Evolutionary conservation across 2,329 filamentous ascomycete genomes (phyloP).

Genomic region (Aspergillus sp.): DNA sequence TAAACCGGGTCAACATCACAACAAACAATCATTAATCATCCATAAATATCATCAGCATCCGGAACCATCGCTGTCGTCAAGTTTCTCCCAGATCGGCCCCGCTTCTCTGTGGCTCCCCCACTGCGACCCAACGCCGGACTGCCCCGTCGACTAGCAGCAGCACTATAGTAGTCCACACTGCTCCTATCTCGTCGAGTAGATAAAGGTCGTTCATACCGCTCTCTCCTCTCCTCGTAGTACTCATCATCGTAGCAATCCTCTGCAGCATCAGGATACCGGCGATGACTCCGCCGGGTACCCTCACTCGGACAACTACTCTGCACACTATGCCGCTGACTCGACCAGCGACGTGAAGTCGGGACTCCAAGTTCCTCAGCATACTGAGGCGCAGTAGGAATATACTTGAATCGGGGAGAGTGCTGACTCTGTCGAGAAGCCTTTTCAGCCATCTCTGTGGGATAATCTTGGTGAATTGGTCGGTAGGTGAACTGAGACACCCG

Average conservation of each 20-base stretch:
- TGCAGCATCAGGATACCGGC: neutral
- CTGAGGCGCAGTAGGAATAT: conserved; percentile 33
- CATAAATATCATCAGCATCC: conserved; percentile 40
- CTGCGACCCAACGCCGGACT: conserved; percentile 12
- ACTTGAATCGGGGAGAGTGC: conserved; percentile 30
- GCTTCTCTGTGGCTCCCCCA: neutral
- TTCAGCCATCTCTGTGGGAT: conserved; percentile 32
- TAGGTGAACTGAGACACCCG: conserved; percentile 34
- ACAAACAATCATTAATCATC: conserved; percentile 24
- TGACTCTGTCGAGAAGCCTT: conserved; percentile 12
- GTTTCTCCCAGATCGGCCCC: conserved; percentile 25
- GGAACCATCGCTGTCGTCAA: conserved; percentile 42
- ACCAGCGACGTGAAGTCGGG: neutral
- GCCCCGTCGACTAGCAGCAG: neutral
- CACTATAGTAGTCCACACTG: conserved; percentile 6
- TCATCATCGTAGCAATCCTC: neutral
- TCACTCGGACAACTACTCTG: neutral
- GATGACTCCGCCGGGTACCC: neutral
- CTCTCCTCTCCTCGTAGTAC: neutral
- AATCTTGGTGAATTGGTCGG: conserved; percentile 36
- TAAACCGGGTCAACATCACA: neutral
- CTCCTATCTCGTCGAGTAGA: neutral
- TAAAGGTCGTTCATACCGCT: neutral
- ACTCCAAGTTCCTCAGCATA: conserved; percentile 28
- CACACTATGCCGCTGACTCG: neutral